Conservation (phyloP, 1,284 basidiomycete genomes). For the Irpex rosettiformis region DNA sequence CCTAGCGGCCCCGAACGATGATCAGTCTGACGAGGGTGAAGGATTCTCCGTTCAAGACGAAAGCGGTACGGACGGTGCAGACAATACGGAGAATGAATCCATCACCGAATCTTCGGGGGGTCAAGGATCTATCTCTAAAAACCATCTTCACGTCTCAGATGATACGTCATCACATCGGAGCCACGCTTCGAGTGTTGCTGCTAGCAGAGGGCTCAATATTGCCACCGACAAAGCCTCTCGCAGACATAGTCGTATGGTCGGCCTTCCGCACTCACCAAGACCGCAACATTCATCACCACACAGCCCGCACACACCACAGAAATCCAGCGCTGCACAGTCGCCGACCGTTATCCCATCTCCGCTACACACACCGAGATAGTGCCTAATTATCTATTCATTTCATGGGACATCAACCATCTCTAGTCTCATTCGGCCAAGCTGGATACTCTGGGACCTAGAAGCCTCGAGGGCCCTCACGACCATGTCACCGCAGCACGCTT, state of each 20-base stretch:
- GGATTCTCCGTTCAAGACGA: conserved; percentile 63
- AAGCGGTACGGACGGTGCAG: conserved; percentile 53
- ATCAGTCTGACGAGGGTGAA: conserved; percentile 68
- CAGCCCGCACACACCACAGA: conserved; percentile 18
- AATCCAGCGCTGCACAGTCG: not conserved
- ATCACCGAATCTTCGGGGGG: conserved; percentile 45
- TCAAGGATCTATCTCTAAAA: conserved; percentile 33
- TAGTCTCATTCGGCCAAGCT: not conserved
- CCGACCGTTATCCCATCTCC: conserved; percentile 11
- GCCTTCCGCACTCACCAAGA: conserved; percentile 48
- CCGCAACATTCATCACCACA: conserved; percentile 19
- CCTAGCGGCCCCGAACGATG: conserved; percentile 44
- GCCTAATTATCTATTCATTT: not conserved
- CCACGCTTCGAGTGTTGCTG: conserved; percentile 55
- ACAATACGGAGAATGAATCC: conserved; percentile 55
- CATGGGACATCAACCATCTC: not conserved
- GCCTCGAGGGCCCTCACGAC: not conserved
- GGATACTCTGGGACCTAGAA: not conserved
- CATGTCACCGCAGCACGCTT: not conserved
- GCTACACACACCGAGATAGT: conserved; percentile 18
- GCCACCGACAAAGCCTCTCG: conserved; percentile 54
- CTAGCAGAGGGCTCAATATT: conserved; percentile 68
- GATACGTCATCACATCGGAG: conserved; percentile 12
- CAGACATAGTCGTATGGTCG: conserved; percentile 54
- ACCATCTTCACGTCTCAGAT: conserved; percentile 20